phyloP scores from a whole-genome alignment of 352 stramenopile species.

The Globisporangium solare region DNA sequence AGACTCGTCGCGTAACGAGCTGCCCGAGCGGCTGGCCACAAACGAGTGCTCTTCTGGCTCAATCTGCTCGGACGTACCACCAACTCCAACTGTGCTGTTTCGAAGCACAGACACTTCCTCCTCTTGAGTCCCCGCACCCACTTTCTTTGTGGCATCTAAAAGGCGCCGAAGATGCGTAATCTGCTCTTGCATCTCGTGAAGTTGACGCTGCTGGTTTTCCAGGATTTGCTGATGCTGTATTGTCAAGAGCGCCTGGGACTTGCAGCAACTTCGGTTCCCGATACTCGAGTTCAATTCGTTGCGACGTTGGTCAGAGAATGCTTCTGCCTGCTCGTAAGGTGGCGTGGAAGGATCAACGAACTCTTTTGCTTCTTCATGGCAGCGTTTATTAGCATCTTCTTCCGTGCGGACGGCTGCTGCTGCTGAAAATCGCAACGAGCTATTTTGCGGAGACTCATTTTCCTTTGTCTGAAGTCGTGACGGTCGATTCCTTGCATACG shows the following conservation, averaged over 20 bases:
- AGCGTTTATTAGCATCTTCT: too few relatives aligned
- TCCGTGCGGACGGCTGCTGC: too few relatives aligned
- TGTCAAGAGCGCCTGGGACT: conserved; percentile 57
- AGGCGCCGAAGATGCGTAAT: conserved; percentile 49
- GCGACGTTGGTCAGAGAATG: not conserved
- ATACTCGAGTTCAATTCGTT: conserved; percentile 2
- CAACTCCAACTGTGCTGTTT: too few relatives aligned
- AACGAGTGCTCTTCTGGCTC: too few relatives aligned
- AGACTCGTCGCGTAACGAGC: too few relatives aligned
- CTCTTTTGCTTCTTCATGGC: too few relatives aligned
- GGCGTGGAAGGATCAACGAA: not conserved
- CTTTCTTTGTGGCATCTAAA: conserved; percentile 24
- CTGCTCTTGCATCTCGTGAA: conserved; percentile 71
- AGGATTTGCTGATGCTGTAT: conserved; percentile 76
- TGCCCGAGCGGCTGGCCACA: too few relatives aligned
- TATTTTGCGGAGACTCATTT: too few relatives aligned
- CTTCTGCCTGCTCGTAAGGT: not conserved
- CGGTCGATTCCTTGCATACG: too few relatives aligned
- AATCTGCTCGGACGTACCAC: too few relatives aligned
- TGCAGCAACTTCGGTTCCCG: conserved; percentile 39
- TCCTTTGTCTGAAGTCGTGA: too few relatives aligned
- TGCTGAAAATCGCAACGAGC: too few relatives aligned
- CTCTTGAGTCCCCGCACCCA: conserved; percentile 19
- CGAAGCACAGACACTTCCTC: conserved; percentile 4
- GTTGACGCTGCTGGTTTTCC: conserved; percentile 65